Base-by-base conservation (phyloP, 1,139 yeast species). In the Blastobotrys raffinosifermentans region DNA sequence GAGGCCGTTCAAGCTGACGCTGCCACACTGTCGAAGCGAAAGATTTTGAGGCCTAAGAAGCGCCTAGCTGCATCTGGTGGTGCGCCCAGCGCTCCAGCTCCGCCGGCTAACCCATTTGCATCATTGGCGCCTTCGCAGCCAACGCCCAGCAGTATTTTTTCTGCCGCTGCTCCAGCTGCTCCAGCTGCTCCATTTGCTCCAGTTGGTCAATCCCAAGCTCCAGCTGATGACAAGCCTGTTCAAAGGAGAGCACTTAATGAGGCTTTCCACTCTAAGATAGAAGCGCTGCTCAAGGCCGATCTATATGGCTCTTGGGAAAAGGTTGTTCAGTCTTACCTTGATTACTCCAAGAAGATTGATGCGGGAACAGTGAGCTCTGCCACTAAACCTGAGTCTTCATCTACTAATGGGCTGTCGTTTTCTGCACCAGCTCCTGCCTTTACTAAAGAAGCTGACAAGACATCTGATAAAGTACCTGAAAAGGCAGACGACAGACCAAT, bases 11-110 rank as follows among this genome's bases (percentile, higher is more conserved):
- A 53, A 33, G 94, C 95, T 0, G 69, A 82, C 4, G 69, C 73
- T 2, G 76, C 70, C 3, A 77, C 76, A 4, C 61, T 86, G 71
- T 74, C 91, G 8, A 71, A 63, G 39, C 69, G 96, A 55, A 82
- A 78, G 64, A 27, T 16, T 9, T 7, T 13, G 19, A 27, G 14
- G n/a, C 31, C 31, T 27, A 16, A 13, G 13, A 14, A 27, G 19
- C 31, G 31, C 6, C 17, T 27, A 18, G 27, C 27, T 5, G 27
- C 15, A 45, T 48, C 62, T 26, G 51, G 69, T 54, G 37, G 47
- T 10, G 44, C 39, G 9, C 44, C 37, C 13, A 31, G 32, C 15
- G 32, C 36, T 11, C 17, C 26, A 9, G 7, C 13, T n/a, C 27
- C 46, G 3, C 13, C 45, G 13, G 31, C 47, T 2, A 48, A 45